These are phyloP conservation scores for Eucalyptus sp. DNA, from an alignment of 345 rosid genomes.

Conservation along the genomic window DNA sequence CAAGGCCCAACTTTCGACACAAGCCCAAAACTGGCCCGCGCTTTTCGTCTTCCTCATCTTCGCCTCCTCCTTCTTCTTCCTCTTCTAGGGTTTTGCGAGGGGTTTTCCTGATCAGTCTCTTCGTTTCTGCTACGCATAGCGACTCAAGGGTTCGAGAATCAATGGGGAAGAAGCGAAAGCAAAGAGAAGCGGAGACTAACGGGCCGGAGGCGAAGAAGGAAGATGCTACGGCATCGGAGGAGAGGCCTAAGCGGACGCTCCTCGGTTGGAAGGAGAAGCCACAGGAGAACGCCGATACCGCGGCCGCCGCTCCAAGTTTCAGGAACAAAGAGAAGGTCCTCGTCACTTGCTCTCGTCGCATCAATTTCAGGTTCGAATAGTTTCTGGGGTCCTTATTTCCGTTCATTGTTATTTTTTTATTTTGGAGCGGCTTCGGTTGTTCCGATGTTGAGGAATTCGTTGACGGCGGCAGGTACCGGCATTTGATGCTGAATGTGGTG, in stretches of 20 bases:
- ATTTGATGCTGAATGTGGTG: slow-evolving; percentile 90
- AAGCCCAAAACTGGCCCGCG: too few relatives aligned
- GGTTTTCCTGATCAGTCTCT: background rate
- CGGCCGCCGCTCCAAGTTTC: slow-evolving; percentile 17
- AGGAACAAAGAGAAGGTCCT: slow-evolving; percentile 96
- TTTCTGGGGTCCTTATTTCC: too few relatives aligned
- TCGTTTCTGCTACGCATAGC: background rate
- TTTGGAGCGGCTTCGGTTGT: background rate
- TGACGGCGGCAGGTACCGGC: slow-evolving; percentile 53
- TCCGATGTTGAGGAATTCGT: background rate
- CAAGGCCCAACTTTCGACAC: background rate
- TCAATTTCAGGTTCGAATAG: slow-evolving; percentile 57
- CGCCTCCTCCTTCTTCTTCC: background rate
- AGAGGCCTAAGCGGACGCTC: slow-evolving; percentile 68
- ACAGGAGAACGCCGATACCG: slow-evolving; percentile 9
- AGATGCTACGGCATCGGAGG: slow-evolving; percentile 32
- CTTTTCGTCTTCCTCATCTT: too few relatives aligned
- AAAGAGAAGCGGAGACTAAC: slow-evolving; percentile 35
- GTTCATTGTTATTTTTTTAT: background rate
- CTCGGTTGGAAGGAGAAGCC: slow-evolving; percentile 75
- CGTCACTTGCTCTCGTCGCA: slow-evolving; percentile 90
- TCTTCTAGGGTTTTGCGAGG: background rate
- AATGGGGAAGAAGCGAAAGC: slow-evolving; percentile 87
- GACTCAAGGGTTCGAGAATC: background rate
- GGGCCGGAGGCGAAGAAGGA: slow-evolving; percentile 27